Conservation (phyloP, 2,329 filamentous ascomycete genomes). For the Colletotrichum sp. region DNA sequence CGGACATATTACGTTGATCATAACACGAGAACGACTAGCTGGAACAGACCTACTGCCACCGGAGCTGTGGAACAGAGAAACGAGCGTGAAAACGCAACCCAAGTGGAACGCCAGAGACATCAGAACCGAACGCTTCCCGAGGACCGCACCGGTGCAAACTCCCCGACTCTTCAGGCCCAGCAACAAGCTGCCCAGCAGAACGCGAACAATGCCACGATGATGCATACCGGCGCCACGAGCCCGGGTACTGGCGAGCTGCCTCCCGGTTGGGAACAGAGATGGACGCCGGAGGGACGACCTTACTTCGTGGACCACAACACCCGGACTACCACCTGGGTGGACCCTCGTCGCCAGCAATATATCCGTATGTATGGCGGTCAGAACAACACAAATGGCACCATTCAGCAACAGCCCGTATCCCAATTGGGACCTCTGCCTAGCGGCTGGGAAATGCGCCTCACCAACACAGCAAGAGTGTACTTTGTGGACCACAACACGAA, state of each 20-base stretch:
- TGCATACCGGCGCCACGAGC: constrained; percentile 93
- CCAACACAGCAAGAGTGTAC: constrained; percentile 96
- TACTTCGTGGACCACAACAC: constrained; percentile 99
- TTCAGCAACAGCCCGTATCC: constrained; percentile 97
- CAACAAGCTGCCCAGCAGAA: constrained; percentile 40
- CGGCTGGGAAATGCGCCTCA: constrained; percentile 99
- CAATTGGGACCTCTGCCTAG: constrained; percentile 94
- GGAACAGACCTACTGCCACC: constrained; percentile 85
- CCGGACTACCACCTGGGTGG: constrained; percentile 97
- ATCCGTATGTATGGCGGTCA: constrained; percentile 96
- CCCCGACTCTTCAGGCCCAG: constrained; percentile 74
- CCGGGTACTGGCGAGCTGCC: constrained; percentile 94
- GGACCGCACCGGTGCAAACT: constrained; percentile 91
- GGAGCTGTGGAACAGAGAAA: constrained; percentile 78
- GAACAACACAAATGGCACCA: constrained; percentile 82
- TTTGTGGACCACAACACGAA: constrained; percentile 99
- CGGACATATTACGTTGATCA: constrained; percentile 98
- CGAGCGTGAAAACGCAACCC: constrained; percentile 87
- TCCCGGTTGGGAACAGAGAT: constrained; percentile 94
- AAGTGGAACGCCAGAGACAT: constrained; percentile 90
- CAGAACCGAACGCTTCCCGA: constrained; percentile 96
- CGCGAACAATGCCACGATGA: constrained; percentile 76
- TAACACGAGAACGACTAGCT: constrained; percentile 95
- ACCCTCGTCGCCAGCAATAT: constrained; percentile 95
- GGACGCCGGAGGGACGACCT: constrained; percentile 90